Evolutionary conservation across 139 green algal species (phyloP), one percentile per base, ranked within the genome.

Genomic region (Tetraselmis striata): DNA sequence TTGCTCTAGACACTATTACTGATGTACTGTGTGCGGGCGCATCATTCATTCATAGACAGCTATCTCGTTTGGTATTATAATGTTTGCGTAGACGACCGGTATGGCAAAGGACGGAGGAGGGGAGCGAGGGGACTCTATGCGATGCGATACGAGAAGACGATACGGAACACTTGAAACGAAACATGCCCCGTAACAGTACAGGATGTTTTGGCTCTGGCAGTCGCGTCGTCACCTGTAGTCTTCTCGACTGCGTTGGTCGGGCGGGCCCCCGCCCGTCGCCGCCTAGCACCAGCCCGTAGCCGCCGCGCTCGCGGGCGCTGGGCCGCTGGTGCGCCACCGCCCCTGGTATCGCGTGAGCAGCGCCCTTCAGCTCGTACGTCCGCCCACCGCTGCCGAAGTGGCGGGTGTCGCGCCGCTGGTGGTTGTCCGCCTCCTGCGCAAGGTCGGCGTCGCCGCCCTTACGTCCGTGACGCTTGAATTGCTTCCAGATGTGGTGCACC

Each of bases 401-500:
- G 5, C 45, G 45, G 11, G 11, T 18, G 45, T 67, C 45, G 45
- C 45, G 45, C 45, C 45, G 45, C 45, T 67, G 45, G 45, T 67
- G 45, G 11, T 67, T 5, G 11, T 67, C 45, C 45, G 45, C 45
- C 45, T 67, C 45, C 45, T 67, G 45, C 18, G 45, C 45, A 5
- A 67, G 45, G 11, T 18, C 45, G 11, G 45, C 45, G 45, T 67
- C 45, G 45, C 45, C 45, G 45, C 45, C 45, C 45, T 67, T 67
- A 5, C 45, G 45, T 18, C 45, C 45, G 45, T 67, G 45, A 5
- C 87, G 87, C 59, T 88, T 91, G 84, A 95, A 99, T 82, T 98
- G 92, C 76, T 92, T 94, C 97, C 97, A 99, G 77, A 99, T 88
- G 87, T 98, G 93, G 32, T 88, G 78, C 31, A 99, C 95, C 26